A percentile compares a stretch with the other conserved stretches of the same genome.
These are phyloP conservation scores for Annulohypoxylon truncatum DNA, from an alignment of 2,329 filamentous ascomycete genomes.

Conservation along the genomic window DNA sequence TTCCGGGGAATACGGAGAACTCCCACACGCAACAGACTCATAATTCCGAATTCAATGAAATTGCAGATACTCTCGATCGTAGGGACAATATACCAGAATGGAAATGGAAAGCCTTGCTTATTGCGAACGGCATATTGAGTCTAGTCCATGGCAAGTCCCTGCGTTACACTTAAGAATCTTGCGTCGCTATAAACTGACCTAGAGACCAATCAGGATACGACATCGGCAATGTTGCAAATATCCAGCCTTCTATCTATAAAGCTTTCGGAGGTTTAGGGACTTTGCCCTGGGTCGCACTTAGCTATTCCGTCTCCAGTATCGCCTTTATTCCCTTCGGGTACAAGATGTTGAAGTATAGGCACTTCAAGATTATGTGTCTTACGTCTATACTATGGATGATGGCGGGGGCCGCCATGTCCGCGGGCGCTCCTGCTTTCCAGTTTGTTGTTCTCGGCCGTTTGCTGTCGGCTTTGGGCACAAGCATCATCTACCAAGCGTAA, in stretches of 20 bases:
- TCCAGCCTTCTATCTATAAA: conserved; percentile 68
- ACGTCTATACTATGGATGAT: conserved; percentile 46
- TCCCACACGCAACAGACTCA: not conserved
- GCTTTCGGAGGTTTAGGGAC: conserved; percentile 56
- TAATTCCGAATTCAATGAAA: not conserved
- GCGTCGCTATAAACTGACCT: not conserved
- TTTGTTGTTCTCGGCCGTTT: conserved; percentile 50
- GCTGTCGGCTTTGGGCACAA: conserved; percentile 49
- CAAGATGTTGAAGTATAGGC: conserved; percentile 50
- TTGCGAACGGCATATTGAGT: conserved; percentile 39
- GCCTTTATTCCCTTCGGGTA: conserved; percentile 51
- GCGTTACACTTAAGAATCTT: not conserved
- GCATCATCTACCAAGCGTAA: conserved; percentile 50
- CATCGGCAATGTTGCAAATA: conserved; percentile 62
- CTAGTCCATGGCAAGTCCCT: conserved; percentile 39
- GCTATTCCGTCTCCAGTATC: conserved; percentile 52
- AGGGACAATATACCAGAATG: conserved; percentile 33
- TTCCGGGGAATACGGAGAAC: not conserved
- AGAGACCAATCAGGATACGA: conserved; percentile 52
- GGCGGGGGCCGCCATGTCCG: conserved; percentile 48
- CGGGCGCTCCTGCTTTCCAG: conserved; percentile 47
- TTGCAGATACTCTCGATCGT: not conserved
- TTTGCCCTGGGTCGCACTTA: conserved; percentile 55
- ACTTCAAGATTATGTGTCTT: conserved; percentile 49
- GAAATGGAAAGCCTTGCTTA: conserved; percentile 39